Evolutionary conservation across 2,329 filamentous ascomycete genomes (phyloP).

Genomic region (Whalleya microplaca): DNA sequence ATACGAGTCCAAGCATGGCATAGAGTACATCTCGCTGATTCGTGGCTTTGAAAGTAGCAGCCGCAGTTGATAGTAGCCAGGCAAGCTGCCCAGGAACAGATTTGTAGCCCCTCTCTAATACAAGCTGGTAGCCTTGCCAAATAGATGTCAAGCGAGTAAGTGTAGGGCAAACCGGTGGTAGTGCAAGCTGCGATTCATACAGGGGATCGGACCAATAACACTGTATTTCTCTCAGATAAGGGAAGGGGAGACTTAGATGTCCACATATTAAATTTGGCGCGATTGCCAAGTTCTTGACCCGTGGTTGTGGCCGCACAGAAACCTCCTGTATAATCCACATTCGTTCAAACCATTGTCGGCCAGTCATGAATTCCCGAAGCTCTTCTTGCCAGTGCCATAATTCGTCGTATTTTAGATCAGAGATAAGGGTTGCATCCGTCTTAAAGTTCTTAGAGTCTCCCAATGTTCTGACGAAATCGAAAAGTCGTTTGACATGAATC

Average conservation of each 20-base stretch:
- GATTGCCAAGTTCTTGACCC: neutral
- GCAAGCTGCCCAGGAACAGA: neutral
- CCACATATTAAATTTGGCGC: neutral
- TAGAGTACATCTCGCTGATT: constrained; percentile 15
- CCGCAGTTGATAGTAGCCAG: constrained; percentile 5
- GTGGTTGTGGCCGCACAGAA: neutral
- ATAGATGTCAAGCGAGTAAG: neutral
- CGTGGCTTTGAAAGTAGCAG: constrained; percentile 9
- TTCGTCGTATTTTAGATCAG: constrained; percentile 8
- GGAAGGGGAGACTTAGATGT: neutral
- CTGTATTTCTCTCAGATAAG: neutral
- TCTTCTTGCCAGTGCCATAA: constrained; percentile 14
- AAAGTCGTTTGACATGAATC: constrained; percentile 6
- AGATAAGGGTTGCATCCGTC: neutral
- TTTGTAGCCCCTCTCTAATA: neutral
- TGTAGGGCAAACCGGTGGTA: constrained; percentile 3
- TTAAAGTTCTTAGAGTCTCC: neutral
- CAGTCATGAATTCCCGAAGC: constrained; percentile 12
- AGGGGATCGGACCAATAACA: neutral
- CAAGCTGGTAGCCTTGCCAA: constrained; percentile 6
- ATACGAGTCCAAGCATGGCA: constrained; percentile 6
- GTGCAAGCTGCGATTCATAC: neutral
- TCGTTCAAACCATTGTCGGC: neutral
- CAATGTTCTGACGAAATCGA: constrained; percentile 6
- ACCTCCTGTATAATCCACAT: neutral